Base-by-base conservation (phyloP, 163 green algal species). In the Scenedesmus sp. region DNA sequence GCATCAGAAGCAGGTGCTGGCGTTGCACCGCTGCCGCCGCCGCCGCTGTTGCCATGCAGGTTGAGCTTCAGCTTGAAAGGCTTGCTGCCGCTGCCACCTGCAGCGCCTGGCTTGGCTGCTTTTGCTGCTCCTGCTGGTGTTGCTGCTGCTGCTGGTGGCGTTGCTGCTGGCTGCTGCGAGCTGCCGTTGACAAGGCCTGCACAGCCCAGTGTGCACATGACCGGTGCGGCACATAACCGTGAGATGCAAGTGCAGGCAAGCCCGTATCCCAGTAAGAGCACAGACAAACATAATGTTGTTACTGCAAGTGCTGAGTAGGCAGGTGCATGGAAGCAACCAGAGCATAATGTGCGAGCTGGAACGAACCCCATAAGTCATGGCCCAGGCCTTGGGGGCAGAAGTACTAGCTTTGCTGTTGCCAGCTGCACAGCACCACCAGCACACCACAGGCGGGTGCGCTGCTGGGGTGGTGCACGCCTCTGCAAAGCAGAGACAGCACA, bases 341-440 rank as follows among this genome's bases (percentile, higher is more conserved):
- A 52, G 23, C 70, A n/a, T 6, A 15, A n/a, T 91, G 87, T 91
- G 20, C 73, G 52, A 91, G 87, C 87, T 86, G 87, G 87, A 91
- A 91, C 87, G 73, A 86, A 73, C 70, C 87, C n/a, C 54, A 55
- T 56, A 57, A 85, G 73, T 23, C 55, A 84, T 62, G 55, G 52
- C n/a, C 5, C 64, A 15, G 12, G 73, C 87, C 8, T 59, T 60
- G 54, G 34, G 87, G 87, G 15, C 87, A 91, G 87, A 91, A 77
- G 55, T 67, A 56, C 87, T 91, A 73, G 73, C 52, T 62, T 74
- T 85, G n/a, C 70, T 91, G 70, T 91, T 76, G 87, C 87, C 70
- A 76, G 12, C 73, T 67, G 20, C 52, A 46, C 26, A 52, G 18
- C 73, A 4, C 64, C 12, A 34, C 16, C 87, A 54, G 54, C 86